Conservation (phyloP, 2,329 filamentous ascomycete genomes). For the Neofusicoccum kwambonambiense region DNA sequence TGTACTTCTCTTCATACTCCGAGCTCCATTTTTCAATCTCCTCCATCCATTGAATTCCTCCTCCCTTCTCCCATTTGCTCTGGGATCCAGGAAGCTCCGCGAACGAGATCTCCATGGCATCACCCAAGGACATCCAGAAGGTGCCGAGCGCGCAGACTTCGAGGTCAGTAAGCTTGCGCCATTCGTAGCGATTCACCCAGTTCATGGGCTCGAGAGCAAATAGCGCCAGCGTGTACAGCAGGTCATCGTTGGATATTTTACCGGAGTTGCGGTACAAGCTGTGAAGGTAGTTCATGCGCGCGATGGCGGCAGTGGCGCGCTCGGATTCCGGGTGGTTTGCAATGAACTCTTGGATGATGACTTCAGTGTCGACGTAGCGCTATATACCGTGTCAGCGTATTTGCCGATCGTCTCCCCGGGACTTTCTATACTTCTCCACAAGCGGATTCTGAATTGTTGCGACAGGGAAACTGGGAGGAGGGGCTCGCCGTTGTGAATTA, state of each 20-base stretch:
- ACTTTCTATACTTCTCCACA: too few species aligned
- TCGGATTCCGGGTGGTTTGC: constrained; percentile 31
- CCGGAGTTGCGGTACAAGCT: constrained; percentile 55
- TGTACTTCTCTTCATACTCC: constrained; percentile 58
- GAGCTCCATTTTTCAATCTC: constrained; percentile 52
- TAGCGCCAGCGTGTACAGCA: constrained; percentile 64
- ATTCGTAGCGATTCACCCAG: constrained; percentile 67
- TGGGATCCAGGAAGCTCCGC: constrained; percentile 42
- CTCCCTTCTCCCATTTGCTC: constrained; percentile 45
- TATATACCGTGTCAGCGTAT: neutral
- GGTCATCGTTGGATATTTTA: constrained; percentile 61
- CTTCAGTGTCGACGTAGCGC: constrained; percentile 33
- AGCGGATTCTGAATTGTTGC: too few species aligned
- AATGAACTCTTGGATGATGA: constrained; percentile 35
- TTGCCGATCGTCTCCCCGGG: too few species aligned
- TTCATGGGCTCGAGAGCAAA: constrained; percentile 65
- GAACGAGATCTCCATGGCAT: constrained; percentile 64
- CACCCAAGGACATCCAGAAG: constrained; percentile 70
- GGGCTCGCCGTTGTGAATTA: too few species aligned
- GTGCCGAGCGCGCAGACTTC: constrained; percentile 66
- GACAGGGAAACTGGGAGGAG: too few species aligned
- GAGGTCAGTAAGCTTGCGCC: constrained; percentile 65
- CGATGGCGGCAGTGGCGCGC: constrained; percentile 47
- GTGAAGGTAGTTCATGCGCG: constrained; percentile 66
- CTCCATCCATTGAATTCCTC: constrained; percentile 51